Evolutionary conservation across 306 rosid species (phyloP).

Genomic region (Inga leiocalycina): DNA sequence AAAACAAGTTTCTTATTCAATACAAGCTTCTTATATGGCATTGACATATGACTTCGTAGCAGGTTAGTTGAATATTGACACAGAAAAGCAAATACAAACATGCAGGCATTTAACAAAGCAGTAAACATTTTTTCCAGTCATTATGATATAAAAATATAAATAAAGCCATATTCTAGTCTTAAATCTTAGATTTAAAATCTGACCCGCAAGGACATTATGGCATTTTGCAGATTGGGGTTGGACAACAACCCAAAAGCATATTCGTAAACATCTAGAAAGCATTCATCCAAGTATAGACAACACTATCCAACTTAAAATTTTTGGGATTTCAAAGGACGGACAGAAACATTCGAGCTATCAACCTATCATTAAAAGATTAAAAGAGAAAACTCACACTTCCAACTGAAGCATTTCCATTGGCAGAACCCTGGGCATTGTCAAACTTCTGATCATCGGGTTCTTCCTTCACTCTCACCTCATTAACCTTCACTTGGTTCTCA

Average conservation of each 20-base stretch:
- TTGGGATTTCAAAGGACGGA: background rate
- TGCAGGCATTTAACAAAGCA: background rate
- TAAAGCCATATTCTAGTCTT: background rate
- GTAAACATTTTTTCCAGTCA: background rate
- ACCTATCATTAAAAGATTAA: background rate
- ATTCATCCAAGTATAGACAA: background rate
- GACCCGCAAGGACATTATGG: background rate
- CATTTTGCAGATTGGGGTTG: background rate
- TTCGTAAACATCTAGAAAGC: background rate
- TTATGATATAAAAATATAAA: background rate
- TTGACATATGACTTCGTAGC: background rate
- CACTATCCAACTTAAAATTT: background rate
- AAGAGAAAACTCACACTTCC: slow-evolving; percentile 56
- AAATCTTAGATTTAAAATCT: background rate
- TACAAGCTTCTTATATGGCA: background rate
- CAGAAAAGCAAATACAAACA: background rate
- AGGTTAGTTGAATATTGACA: background rate
- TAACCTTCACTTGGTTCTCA: slow-evolving; percentile 14
- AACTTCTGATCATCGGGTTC: slow-evolving; percentile 37
- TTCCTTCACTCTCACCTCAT: slow-evolving; percentile 39
- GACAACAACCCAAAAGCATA: background rate
- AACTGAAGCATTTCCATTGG: slow-evolving; percentile 47
- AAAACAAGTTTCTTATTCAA: background rate
- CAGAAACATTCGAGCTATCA: background rate
- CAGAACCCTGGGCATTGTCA: slow-evolving; percentile 42